phyloP scores from a whole-genome alignment of 1,139 yeast species.

The Candida mesenterica region DNA sequence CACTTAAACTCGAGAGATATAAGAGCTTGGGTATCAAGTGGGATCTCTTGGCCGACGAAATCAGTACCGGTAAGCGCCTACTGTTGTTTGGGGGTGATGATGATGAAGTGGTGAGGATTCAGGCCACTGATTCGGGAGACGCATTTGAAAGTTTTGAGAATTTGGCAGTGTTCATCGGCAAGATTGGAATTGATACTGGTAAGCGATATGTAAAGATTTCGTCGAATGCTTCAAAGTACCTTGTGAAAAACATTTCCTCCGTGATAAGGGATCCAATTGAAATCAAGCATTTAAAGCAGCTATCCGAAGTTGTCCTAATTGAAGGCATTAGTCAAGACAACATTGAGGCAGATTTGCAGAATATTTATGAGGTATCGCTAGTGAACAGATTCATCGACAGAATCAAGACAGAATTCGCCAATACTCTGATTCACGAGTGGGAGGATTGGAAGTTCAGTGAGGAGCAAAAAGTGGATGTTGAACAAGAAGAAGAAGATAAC shows the following conservation, averaged over 20 bases:
- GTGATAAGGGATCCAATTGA: slow-evolving; percentile 20
- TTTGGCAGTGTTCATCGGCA: slow-evolving; percentile 5
- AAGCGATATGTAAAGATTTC: slow-evolving; percentile 3
- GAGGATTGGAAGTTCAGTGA: slow-evolving; percentile 7
- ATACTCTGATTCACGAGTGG: slow-evolving; percentile 4
- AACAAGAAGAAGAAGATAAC: slow-evolving; percentile 12
- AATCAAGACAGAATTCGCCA: slow-evolving; percentile 17
- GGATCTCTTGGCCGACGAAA: slow-evolving; percentile 11
- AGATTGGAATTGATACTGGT: slow-evolving; percentile 3
- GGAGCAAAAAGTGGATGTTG: not conserved
- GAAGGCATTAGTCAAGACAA: slow-evolving; percentile 5
- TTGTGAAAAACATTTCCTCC: slow-evolving; percentile 20
- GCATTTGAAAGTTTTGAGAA: slow-evolving; percentile 4
- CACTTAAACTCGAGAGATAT: slow-evolving; percentile 14
- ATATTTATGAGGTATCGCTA: slow-evolving; percentile 32
- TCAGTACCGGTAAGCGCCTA: slow-evolving; percentile 7
- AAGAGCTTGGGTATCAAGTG: slow-evolving; percentile 9
- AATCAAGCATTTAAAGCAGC: slow-evolving; percentile 21
- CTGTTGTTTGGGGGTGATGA: slow-evolving; percentile 6
- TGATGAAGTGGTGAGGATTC: slow-evolving; percentile 5
- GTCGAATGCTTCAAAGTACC: not conserved
- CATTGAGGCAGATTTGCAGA: slow-evolving; percentile 18
- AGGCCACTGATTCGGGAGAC: not conserved
- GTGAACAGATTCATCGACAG: slow-evolving; percentile 18
- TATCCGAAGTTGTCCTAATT: slow-evolving; percentile 22